Evolutionary conservation across 2,329 filamentous ascomycete species (phyloP), one percentile per base, ranked within the genome.

Genomic region (Bipolaris sorokiniana): DNA sequence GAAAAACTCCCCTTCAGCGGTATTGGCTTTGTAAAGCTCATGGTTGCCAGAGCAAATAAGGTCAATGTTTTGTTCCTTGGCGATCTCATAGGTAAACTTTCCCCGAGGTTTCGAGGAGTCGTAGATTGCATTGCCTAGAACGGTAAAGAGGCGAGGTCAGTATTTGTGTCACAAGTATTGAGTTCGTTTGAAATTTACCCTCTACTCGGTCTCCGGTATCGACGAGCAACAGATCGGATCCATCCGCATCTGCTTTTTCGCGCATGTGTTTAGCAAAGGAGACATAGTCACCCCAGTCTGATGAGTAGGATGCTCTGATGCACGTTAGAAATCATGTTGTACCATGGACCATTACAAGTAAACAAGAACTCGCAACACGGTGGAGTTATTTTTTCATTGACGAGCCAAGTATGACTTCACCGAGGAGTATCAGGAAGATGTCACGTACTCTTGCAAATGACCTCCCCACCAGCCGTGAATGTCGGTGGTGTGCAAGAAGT

Each of bases 201-300:
- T 46, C 42, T 13, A 46, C 42, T n/a, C 94, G 86, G 72, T 98
- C 95, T 58, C 95, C 95, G 0, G 93, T 97, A 74, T 99, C 95
- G 62, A 99, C 82, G n/a, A 99, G 81, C n/a, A 99, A 80, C 15
- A 99, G 81, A 74, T 99, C 95, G 26, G 86, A 86, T 42, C 92
- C 92, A 51, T 88, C 83, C 1, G 87, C 84, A 70, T 97, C 90
- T 53, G 92, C 92, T 71, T 86, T 88, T 64, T 87, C 84, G 54
- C 86, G 89, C 82, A 99, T 86, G 72, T 94, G 92, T 34, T 89
- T 82, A 33, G 92, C 87, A 73, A 99, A 97, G 6, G 94, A 97
- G 68, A 98, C 85, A 77, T 98, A 99, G 78, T 99, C 95, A 56
- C 95, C 95, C 92, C 95, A 98, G 77, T 99, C 95, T 45, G 92